Evolutionary conservation across 345 rosid species (phyloP), one percentile per base, ranked within the genome.

Genomic region (Sisymbrium altissimum): DNA sequence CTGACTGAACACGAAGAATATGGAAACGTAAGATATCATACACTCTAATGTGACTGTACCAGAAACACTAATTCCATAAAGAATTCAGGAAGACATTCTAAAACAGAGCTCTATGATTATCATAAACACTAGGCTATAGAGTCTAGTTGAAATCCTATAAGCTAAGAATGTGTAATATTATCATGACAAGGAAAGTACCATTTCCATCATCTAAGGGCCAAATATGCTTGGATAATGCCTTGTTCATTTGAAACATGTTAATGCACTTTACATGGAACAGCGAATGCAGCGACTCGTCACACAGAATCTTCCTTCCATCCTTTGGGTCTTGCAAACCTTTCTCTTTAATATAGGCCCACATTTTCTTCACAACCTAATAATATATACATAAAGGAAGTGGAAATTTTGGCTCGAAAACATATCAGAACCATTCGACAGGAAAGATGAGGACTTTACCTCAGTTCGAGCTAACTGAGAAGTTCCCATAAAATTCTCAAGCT

Each of bases 241-340:
- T 91, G 76, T 79, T 91, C 97, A 93, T 93, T 59, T 85, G 88
- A 83, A 91, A 93, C 97, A 91, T 93, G 81, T 86, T 76, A 77
- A 93, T 91, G 29, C 86, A 71, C 73, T 89, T 86, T 1, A 88
- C 92, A 36, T 63, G 27, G 68, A 93, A 93, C 66, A 90, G 71
- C 25, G 86, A 82, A 40, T 67, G 88, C 64, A 90, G 74, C 15
- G 60, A 66, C 43, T 77, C 77, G 2, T 78, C 94, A 70, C 98
- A 91, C 46, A 86, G 19, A 57, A 93, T 88, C 71, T 63, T 91
- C 70, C 80, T 80, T 83, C 70, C 81, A 58, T 93, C 81, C 65
- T 83, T 85, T 68, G 98, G 96, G 75, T 91, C 88, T 83, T 89
- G 98, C 86, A 93, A 84, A 30, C 77, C 63, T 4, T 88, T 84